phyloP scores from a whole-genome alignment of 495 filamentous ascomycete genomes.

The Podospora tetraspora region DNA sequence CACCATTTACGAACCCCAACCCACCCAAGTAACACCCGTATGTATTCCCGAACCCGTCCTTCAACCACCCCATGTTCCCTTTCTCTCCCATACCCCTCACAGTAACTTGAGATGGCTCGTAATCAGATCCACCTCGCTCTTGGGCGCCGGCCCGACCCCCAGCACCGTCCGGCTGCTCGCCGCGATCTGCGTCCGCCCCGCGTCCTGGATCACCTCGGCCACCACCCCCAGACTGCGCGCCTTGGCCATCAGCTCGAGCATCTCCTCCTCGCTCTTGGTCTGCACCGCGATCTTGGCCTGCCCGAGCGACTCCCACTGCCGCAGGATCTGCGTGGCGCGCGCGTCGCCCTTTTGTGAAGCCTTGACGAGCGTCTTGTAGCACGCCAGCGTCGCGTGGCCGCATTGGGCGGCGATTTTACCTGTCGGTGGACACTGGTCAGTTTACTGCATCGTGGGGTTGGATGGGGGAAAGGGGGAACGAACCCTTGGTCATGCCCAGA shows the following conservation, averaged over 20 bases:
- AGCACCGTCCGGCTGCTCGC: conserved; percentile 84
- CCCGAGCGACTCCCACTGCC: conserved; percentile 75
- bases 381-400: conserved; percentile 92
- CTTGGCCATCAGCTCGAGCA: conserved; percentile 68
- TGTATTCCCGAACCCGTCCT: not conserved
- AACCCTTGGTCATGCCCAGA: conserved; percentile 94
- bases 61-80: not conserved
- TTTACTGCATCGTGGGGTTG: not conserved
- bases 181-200: conserved; percentile 97
- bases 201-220: conserved; percentile 84
- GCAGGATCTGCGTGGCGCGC: conserved; percentile 58
- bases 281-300: conserved; percentile 93
- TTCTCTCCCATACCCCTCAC: conserved; percentile 32
- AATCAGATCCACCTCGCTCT: conserved; percentile 77
- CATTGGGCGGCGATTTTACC: conserved; percentile 97
- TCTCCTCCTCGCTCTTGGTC: conserved; percentile 74
- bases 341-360: conserved; percentile 43
- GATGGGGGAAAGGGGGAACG: not conserved
- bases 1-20: not conserved
- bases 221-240: conserved; percentile 81
- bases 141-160: conserved; percentile 82
- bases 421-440: conserved; percentile 28
- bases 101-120: conserved; percentile 86
- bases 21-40: not conserved
- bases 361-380: conserved; percentile 78